Evolutionary conservation across 2,329 filamentous ascomycete species (phyloP).

Genomic region (Pseudogymnoascus sp.): DNA sequence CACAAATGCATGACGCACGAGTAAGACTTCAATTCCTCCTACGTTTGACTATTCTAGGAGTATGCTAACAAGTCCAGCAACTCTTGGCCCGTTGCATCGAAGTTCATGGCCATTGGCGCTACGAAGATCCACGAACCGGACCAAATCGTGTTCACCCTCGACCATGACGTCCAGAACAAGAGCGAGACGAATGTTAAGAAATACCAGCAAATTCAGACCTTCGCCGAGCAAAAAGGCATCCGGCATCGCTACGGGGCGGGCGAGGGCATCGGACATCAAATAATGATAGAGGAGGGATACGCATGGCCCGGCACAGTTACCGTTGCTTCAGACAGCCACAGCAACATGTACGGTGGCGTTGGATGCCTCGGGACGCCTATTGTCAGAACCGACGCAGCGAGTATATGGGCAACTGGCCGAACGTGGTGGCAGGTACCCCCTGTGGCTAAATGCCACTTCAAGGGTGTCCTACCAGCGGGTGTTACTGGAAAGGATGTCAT

Average conservation of each 20-base stretch:
- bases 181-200: constrained; percentile 71
- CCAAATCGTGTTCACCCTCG: constrained; percentile 75
- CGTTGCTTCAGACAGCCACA: constrained; percentile 71
- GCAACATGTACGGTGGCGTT: constrained; percentile 76
- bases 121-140: constrained; percentile 59
- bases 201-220: constrained; percentile 71
- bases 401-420: constrained; percentile 71
- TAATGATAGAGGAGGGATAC: constrained; percentile 79
- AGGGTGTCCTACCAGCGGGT: constrained; percentile 63
- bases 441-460: constrained; percentile 70
- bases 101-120: constrained; percentile 78
- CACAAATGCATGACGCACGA: constrained; percentile 79
- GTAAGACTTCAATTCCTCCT: neutral
- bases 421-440: constrained; percentile 90
- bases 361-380: constrained; percentile 70
- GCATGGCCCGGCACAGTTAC: constrained; percentile 78
- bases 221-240: constrained; percentile 69
- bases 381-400: constrained; percentile 79
- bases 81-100: constrained; percentile 62
- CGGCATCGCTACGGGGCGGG: constrained; percentile 65
- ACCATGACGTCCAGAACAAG: constrained; percentile 85
- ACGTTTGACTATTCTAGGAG: no score
- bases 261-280: constrained; percentile 79
- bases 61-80: constrained; percentile 37
- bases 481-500: constrained; percentile 95